These are phyloP conservation scores for Codiaeum variegatum DNA, from an alignment of 441 rosid species.

Conservation along the genomic window DNA sequence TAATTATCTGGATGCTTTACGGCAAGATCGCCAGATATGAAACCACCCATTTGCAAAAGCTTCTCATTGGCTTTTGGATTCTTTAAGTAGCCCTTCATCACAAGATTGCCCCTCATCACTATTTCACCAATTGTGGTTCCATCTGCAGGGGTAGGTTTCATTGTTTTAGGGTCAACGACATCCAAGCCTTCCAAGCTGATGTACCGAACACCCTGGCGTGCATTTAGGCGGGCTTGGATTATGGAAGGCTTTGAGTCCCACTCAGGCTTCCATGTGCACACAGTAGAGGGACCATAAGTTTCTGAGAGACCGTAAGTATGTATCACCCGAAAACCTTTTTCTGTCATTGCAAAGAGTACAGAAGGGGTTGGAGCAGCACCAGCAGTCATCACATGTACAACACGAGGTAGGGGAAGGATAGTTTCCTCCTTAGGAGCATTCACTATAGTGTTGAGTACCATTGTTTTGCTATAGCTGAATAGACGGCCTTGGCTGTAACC, in stretches of 20 bases:
- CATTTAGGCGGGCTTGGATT: constrained; percentile 73
- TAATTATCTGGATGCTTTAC: constrained; percentile 87
- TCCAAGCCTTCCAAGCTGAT: constrained; percentile 69
- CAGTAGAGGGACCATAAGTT: constrained; percentile 79
- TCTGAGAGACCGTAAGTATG: constrained; percentile 92
- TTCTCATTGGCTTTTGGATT: constrained; percentile 77
- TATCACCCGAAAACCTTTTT: constrained; percentile 69
- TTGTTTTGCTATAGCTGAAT: constrained; percentile 69
- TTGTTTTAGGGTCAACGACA: constrained; percentile 54
- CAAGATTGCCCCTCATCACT: constrained; percentile 68
- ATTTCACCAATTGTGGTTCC: constrained; percentile 84
- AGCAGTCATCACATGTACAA: constrained; percentile 75
- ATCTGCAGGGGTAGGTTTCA: constrained; percentile 72
- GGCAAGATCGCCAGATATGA: constrained; percentile 77
- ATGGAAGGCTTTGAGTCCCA: constrained; percentile 80
- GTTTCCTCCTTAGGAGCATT: constrained; percentile 69
- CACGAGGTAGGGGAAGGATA: constrained; percentile 74
- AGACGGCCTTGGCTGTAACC: constrained; percentile 83
- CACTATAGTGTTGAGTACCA: constrained; percentile 68
- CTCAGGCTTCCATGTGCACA: constrained; percentile 89
- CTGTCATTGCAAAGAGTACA: constrained; percentile 61
- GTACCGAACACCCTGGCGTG: constrained; percentile 89
- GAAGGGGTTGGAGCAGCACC: constrained; percentile 93
- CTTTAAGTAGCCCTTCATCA: constrained; percentile 89
- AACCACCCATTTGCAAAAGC: constrained; percentile 81